A percentile compares a stretch with the other conserved stretches of the same genome.
phyloP scores from a whole-genome alignment of 495 filamentous ascomycete species.

The Neurospora sp. region DNA sequence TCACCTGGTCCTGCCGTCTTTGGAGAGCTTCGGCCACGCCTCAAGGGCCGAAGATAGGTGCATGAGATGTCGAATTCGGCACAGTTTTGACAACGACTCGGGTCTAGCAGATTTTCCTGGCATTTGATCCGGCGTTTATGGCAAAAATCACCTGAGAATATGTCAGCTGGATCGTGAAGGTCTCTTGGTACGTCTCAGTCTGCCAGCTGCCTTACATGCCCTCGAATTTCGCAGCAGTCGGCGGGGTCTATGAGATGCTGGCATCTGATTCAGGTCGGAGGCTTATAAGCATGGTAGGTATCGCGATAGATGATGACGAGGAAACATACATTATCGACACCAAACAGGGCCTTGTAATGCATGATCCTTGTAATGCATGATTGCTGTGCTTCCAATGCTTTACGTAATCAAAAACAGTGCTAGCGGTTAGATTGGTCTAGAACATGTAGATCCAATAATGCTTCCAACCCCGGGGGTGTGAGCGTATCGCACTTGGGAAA shows the following conservation, averaged over 20 bases:
- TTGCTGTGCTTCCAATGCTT: not conserved
- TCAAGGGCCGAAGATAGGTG: slow-evolving; percentile 7
- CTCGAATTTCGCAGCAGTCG: slow-evolving; percentile 7
- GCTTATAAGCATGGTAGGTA: not conserved
- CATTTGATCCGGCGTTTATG: slow-evolving; percentile 25
- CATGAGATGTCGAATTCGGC: slow-evolving; percentile 12
- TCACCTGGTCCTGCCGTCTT: slow-evolving; percentile 2
- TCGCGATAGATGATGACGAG: not conserved
- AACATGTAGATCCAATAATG: not conserved
- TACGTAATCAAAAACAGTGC: not conserved
- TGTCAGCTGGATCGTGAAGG: not conserved
- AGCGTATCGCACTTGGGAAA: not conserved
- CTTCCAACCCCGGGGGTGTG: too few relatives aligned
- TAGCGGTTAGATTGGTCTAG: not conserved
- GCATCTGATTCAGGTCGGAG: not conserved
- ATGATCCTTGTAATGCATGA: not conserved
- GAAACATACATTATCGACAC: not conserved
- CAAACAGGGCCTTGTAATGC: not conserved
- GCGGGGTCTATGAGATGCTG: not conserved
- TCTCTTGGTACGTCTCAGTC: not conserved
- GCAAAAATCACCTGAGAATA: slow-evolving; percentile 18
- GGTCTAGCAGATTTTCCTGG: slow-evolving; percentile 13
- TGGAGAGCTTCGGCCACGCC: slow-evolving; percentile 2
- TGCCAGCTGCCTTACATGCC: slow-evolving; percentile 7
- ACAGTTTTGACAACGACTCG: slow-evolving; percentile 20